phyloP scores from a whole-genome alignment of 495 filamentous ascomycete species.

The Xylaria cubensis region DNA sequence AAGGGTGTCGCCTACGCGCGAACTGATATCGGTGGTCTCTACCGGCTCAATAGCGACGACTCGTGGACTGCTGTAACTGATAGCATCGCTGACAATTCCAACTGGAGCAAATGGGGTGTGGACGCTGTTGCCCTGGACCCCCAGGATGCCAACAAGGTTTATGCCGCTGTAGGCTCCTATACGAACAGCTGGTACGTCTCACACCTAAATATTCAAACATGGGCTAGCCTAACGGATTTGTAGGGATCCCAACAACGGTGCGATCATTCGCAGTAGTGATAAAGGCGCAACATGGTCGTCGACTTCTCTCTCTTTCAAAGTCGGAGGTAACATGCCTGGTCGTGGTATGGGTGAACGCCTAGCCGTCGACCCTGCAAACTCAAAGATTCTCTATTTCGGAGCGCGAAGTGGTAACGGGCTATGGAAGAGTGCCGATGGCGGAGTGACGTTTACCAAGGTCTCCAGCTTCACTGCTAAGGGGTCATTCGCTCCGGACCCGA shows the following conservation, averaged over 20 bases:
- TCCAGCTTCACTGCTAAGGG: slow-evolving; percentile 61
- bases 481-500: slow-evolving; percentile 54
- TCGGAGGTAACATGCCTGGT: slow-evolving; percentile 71
- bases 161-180: slow-evolving; percentile 64
- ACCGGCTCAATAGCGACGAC: slow-evolving; percentile 61
- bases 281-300: slow-evolving; percentile 57
- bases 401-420: slow-evolving; percentile 67
- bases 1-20: slow-evolving; percentile 66
- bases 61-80: slow-evolving; percentile 66
- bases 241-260: slow-evolving; percentile 61
- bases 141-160: slow-evolving; percentile 59
- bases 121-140: slow-evolving; percentile 66
- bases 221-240: background rate
- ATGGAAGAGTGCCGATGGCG: slow-evolving; percentile 65
- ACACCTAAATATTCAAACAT: background rate
- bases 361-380: slow-evolving; percentile 64
- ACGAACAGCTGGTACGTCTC: slow-evolving; percentile 55
- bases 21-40: slow-evolving; percentile 69
- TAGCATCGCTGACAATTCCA: slow-evolving; percentile 52
- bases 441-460: slow-evolving; percentile 64
- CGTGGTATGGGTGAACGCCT: slow-evolving; percentile 68
- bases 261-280: slow-evolving; percentile 59
- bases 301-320: slow-evolving; percentile 61
- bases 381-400: slow-evolving; percentile 63
- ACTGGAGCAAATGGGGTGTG: slow-evolving; percentile 64